Evolutionary conservation across 495 filamentous ascomycete species (phyloP).

Genomic region (Penicillium nucicola): DNA sequence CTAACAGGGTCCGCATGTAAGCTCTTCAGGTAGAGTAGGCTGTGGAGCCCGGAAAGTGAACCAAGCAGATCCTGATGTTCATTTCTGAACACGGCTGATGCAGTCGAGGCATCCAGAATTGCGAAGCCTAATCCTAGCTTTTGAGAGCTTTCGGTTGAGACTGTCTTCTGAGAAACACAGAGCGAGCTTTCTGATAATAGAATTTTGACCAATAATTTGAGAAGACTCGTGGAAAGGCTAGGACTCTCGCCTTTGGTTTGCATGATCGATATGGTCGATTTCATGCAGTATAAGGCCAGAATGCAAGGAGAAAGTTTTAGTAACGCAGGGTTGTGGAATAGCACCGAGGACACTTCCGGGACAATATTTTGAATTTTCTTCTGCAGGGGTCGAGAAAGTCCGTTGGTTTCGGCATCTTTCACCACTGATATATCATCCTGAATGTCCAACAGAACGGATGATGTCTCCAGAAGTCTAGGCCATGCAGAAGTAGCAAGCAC

Average conservation of each 20-base stretch:
- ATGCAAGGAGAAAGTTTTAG: constrained; percentile 30
- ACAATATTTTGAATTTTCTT: constrained; percentile 24
- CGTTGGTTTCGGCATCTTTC: constrained; percentile 9
- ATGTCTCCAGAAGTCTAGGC: constrained; percentile 30
- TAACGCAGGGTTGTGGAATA: constrained; percentile 16
- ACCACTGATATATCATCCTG: constrained; percentile 27
- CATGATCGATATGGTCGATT: constrained; percentile 19
- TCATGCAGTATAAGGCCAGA: constrained; percentile 31
- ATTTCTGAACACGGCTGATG: constrained; percentile 18
- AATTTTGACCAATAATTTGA: constrained; percentile 25
- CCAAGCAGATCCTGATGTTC: constrained; percentile 23
- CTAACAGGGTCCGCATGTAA: constrained; percentile 5
- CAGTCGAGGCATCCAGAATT: constrained; percentile 61
- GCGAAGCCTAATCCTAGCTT: constrained; percentile 46
- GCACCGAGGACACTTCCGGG: constrained; percentile 16
- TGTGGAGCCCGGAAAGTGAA: constrained; percentile 27
- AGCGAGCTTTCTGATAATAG: constrained; percentile 15
- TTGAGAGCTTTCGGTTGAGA: constrained; percentile 10
- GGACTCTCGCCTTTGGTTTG: constrained; percentile 27
- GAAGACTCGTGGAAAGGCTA: constrained; percentile 19
- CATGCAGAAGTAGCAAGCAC: constrained; percentile 28
- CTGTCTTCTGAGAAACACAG: background rate
- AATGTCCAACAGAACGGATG: constrained; percentile 20
- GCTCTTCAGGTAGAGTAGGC: constrained; percentile 20
- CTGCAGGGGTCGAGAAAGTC: constrained; percentile 31